Conservation (phyloP, 2,329 filamentous ascomycete genomes). For the Penicillium sp. region DNA sequence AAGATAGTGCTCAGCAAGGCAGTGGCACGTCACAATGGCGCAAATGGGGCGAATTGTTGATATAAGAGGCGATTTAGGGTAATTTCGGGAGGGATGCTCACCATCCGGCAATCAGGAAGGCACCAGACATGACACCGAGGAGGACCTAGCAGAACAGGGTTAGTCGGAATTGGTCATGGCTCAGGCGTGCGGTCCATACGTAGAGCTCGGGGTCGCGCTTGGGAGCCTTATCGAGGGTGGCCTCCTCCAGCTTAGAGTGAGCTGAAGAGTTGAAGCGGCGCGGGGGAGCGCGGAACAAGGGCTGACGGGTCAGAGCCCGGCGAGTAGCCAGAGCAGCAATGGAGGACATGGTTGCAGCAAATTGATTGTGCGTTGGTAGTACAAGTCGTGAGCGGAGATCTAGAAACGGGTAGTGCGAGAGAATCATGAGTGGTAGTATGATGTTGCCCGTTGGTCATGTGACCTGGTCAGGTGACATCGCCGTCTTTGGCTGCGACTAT, state of each 20-base stretch:
- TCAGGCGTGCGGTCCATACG: slow-evolving; percentile 50
- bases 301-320: slow-evolving; percentile 44
- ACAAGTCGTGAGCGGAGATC: slow-evolving; percentile 19
- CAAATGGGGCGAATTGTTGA: slow-evolving; percentile 8
- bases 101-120: slow-evolving; percentile 85
- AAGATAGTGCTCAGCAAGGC: neutral
- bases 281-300: slow-evolving; percentile 43
- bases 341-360: slow-evolving; percentile 40
- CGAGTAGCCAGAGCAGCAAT: slow-evolving; percentile 45
- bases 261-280: slow-evolving; percentile 38
- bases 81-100: slow-evolving; percentile 27
- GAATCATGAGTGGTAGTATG: slow-evolving; percentile 35
- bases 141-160: slow-evolving; percentile 66
- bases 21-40: slow-evolving; percentile 14
- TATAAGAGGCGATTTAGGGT: slow-evolving; percentile 9
- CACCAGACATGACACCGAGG: slow-evolving; percentile 84
- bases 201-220: slow-evolving; percentile 74
- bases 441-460: slow-evolving; percentile 35
- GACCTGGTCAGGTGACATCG: slow-evolving; percentile 31
- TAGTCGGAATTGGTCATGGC: slow-evolving; percentile 11
- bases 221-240: slow-evolving; percentile 61
- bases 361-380: slow-evolving; percentile 16
- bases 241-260: slow-evolving; percentile 48
- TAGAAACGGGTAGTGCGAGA: slow-evolving; percentile 28
- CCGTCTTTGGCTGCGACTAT: slow-evolving; percentile 5